These are phyloP conservation scores for Jackrogersella minutella DNA, from an alignment of 495 filamentous ascomycete species.

Conservation along the genomic window DNA sequence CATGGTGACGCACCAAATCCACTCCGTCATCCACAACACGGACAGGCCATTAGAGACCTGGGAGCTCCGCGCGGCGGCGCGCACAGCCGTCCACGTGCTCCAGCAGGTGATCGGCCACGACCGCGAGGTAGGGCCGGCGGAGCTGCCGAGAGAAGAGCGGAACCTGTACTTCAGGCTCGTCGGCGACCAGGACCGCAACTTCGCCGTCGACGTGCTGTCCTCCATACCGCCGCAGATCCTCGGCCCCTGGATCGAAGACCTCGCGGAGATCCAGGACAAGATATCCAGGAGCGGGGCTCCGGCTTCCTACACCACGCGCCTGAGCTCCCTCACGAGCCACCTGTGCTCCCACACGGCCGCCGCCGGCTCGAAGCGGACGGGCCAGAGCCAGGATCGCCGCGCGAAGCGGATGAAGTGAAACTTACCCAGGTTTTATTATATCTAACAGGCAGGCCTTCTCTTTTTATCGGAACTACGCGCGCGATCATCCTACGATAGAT, in stretches of 20 bases:
- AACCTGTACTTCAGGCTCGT: constrained; percentile 53
- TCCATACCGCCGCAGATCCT: constrained; percentile 45
- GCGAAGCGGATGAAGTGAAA: constrained; percentile 22
- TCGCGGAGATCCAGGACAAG: constrained; percentile 22
- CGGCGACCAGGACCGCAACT: constrained; percentile 47
- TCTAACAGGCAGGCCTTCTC: neutral
- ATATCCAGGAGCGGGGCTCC: constrained; percentile 20
- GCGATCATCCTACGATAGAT: neutral
- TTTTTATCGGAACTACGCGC: neutral
- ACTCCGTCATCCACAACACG: constrained; percentile 46
- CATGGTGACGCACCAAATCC: constrained; percentile 46
- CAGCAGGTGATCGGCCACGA: constrained; percentile 47
- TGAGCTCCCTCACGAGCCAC: constrained; percentile 23
- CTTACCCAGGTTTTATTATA: neutral
- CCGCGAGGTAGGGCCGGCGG: constrained; percentile 39
- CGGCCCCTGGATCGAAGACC: constrained; percentile 30
- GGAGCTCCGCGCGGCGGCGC: constrained; percentile 51
- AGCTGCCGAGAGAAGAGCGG: constrained; percentile 30
- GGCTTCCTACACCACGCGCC: constrained; percentile 16
- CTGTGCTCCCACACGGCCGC: constrained; percentile 5
- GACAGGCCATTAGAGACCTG: constrained; percentile 43
- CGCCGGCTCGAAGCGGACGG: constrained; percentile 17
- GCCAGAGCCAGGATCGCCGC: constrained; percentile 11
- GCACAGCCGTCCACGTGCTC: constrained; percentile 52
- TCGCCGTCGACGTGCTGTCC: constrained; percentile 49